Percentiles rank a stretch among this genome's conserved stretches.
Evolutionary conservation across 2,329 filamentous ascomycete species (phyloP).

Genomic region (Aspergillus arachidicola): DNA sequence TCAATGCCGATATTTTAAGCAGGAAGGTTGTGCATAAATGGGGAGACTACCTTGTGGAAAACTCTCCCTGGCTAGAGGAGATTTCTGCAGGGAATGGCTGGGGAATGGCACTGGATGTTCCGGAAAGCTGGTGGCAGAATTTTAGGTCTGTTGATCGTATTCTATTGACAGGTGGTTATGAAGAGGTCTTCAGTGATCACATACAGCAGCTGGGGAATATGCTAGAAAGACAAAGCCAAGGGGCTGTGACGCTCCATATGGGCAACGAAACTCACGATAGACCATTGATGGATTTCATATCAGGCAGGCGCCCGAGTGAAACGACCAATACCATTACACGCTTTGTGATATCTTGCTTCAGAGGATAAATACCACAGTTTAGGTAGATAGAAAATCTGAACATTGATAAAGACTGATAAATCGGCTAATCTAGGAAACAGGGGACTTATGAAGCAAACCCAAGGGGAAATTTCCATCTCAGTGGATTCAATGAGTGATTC

Average conservation of each 20-base stretch:
- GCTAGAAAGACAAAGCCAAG: slow-evolving; percentile 5
- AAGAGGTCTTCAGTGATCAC: slow-evolving; percentile 28
- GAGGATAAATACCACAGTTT: no score
- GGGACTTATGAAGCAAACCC: no score
- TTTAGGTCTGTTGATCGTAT: slow-evolving; percentile 17
- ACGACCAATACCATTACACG: no score
- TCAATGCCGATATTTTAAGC: slow-evolving; percentile 14
- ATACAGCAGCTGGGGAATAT: slow-evolving; percentile 15
- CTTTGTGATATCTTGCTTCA: no score
- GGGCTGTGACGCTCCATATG: slow-evolving; percentile 15
- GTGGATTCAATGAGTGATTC: no score
- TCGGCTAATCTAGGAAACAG: no score
- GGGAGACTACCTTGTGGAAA: slow-evolving; percentile 16
- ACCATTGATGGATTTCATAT: slow-evolving; percentile 26
- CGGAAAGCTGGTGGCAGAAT: slow-evolving; percentile 23
- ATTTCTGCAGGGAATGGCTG: slow-evolving; percentile 20
- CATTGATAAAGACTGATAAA: no score
- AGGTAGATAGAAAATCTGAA: no score
- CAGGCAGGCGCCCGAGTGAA: no score
- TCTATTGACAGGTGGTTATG: slow-evolving; percentile 21
- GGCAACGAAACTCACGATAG: slow-evolving; percentile 25
- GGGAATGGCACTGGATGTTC: slow-evolving; percentile 29
- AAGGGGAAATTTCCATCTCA: no score
- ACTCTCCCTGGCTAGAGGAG: slow-evolving; percentile 25
- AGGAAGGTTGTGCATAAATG: slow-evolving; percentile 16